Conservation (phyloP, 176 grass and related monocot species). For the Aegilops umbellulata region DNA sequence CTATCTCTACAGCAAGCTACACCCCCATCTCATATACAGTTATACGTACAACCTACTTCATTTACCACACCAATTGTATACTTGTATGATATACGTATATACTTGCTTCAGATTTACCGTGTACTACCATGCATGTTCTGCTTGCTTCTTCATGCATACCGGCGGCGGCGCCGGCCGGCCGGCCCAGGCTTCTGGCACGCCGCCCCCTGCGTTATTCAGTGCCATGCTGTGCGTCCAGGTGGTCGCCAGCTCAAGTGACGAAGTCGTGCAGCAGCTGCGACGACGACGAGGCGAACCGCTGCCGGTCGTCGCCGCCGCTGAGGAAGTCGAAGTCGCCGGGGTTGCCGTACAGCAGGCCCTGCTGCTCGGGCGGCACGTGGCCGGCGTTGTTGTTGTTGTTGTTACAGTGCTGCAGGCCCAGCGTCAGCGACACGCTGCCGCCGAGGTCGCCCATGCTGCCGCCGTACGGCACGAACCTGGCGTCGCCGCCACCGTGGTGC, state of each 20-base stretch:
- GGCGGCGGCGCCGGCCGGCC: constrained; percentile 35
- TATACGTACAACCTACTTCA: constrained; percentile 20
- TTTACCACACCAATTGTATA: constrained; percentile 27
- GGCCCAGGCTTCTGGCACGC: constrained; percentile 36
- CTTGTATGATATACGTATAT: constrained; percentile 29
- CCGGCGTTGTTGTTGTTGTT: constrained; percentile 45
- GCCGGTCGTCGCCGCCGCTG: constrained; percentile 52
- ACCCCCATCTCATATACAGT: constrained; percentile 36
- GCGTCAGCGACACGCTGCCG: constrained; percentile 75
- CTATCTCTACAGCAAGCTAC: constrained; percentile 75
- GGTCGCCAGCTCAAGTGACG: constrained; percentile 47
- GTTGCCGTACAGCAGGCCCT: constrained; percentile 41
- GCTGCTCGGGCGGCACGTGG: constrained; percentile 36
- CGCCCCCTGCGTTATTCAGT: constrained; percentile 39
- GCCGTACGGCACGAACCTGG: constrained; percentile 71
- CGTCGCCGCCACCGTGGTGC: constrained; percentile 35
- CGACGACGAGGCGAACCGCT: constrained; percentile 61
- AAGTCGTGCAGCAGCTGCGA: constrained; percentile 87
- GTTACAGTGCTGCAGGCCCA: constrained; percentile 90
- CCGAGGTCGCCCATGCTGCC: constrained; percentile 64
- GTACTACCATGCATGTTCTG: constrained; percentile 24
- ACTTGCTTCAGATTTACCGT: constrained; percentile 37
- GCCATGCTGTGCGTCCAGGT: no score
- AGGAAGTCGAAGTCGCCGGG: constrained; percentile 70
- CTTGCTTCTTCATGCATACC: background rate